A percentile compares a stretch with the other conserved stretches of the same genome.
Conservation (phyloP, 129 eudicot genomes). For the Arctium lappa region DNA sequence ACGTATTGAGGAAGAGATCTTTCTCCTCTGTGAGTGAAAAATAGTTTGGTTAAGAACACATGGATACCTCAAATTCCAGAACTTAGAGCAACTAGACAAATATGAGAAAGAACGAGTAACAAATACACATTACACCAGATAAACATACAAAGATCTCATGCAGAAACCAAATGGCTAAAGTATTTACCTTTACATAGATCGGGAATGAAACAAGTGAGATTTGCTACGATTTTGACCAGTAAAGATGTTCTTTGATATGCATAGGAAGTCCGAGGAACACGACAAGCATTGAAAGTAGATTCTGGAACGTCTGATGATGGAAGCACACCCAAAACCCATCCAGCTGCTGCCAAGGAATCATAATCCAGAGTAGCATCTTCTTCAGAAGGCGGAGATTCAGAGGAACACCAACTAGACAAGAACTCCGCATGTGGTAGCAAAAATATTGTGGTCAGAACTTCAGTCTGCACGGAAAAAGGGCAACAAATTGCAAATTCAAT, state of each 20-base stretch:
- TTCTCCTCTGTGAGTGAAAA: constrained; percentile 63
- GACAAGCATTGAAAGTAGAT: constrained; percentile 48
- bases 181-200: constrained; percentile 80
- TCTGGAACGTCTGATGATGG: constrained; percentile 43
- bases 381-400: constrained; percentile 65
- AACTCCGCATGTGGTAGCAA: constrained; percentile 64
- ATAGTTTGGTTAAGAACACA: neutral
- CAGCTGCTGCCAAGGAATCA: constrained; percentile 64
- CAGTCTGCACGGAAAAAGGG: constrained; percentile 48
- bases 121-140: neutral
- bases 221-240: constrained; percentile 90
- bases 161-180: neutral
- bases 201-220: constrained; percentile 90
- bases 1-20: constrained; percentile 72
- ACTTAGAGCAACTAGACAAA: neutral
- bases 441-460: constrained; percentile 60
- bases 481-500: neutral
- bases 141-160: neutral
- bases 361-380: constrained; percentile 80
- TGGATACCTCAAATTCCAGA: neutral
- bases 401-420: constrained; percentile 91
- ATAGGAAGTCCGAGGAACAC: constrained; percentile 66
- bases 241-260: constrained; percentile 93
- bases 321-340: constrained; percentile 56
- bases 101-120: neutral